Conservation (phyloP, 2,329 filamentous ascomycete species). For the Fusarium sp. region DNA sequence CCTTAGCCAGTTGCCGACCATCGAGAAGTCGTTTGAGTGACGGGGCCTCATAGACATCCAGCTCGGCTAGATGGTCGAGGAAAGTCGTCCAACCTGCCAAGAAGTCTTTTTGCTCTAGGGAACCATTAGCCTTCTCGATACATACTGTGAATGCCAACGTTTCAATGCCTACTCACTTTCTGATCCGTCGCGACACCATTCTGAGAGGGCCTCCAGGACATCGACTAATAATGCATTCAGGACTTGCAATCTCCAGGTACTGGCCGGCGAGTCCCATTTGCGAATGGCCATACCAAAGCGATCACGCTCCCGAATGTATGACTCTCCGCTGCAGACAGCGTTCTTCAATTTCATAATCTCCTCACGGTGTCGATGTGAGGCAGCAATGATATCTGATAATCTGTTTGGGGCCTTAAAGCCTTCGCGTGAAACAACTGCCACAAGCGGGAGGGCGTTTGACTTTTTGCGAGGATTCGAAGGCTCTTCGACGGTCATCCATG, state of each 20-base stretch:
- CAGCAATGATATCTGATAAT: conserved; percentile 76
- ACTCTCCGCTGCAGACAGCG: conserved; percentile 63
- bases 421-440: conserved; percentile 74
- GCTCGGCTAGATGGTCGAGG: conserved; percentile 67
- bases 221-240: conserved; percentile 79
- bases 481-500: conserved; percentile 73
- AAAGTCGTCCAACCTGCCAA: conserved; percentile 68
- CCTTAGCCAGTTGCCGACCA: conserved; percentile 79
- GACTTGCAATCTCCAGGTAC: conserved; percentile 80
- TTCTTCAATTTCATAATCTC: conserved; percentile 76
- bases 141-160: conserved; percentile 42
- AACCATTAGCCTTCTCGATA: conserved; percentile 12
- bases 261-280: conserved; percentile 74
- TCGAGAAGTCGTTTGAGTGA: conserved; percentile 77
- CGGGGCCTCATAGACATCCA: conserved; percentile 72
- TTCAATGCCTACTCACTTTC: conserved; percentile 56
- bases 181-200: conserved; percentile 50
- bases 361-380: conserved; percentile 72
- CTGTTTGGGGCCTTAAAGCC: conserved; percentile 87
- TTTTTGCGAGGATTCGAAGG: conserved; percentile 64
- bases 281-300: conserved; percentile 82
- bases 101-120: conserved; percentile 62
- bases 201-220: conserved; percentile 60
- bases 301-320: conserved; percentile 69
- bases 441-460: conserved; percentile 65